Percentiles rank a stretch among this genome's conserved stretches.
phyloP scores from a whole-genome alignment of 2,329 filamentous ascomycete species.

The Tolypocladium inflatum region DNA sequence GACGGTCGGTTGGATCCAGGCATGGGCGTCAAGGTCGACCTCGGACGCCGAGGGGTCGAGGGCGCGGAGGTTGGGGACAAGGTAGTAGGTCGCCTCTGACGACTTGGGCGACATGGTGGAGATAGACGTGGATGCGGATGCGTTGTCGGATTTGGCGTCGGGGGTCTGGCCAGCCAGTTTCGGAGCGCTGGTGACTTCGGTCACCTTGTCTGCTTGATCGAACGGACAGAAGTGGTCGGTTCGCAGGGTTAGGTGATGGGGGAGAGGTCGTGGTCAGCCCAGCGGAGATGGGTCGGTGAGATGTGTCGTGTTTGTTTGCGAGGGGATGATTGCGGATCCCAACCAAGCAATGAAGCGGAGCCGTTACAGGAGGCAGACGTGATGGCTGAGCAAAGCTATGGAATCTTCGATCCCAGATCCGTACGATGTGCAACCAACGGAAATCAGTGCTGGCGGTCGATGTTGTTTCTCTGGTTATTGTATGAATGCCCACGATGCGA shows the following conservation, averaged over 20 bases:
- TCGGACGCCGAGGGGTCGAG: slow-evolving; percentile 22
- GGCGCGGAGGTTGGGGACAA: slow-evolving; percentile 22
- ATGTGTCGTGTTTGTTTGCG: background rate
- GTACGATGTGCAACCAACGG: background rate
- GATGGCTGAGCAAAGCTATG: background rate
- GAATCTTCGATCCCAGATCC: background rate
- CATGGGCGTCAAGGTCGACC: slow-evolving; percentile 21
- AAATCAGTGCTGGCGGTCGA: background rate
- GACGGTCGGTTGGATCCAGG: slow-evolving; percentile 44
- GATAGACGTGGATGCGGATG: background rate
- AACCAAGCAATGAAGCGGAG: background rate
- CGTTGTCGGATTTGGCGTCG: background rate
- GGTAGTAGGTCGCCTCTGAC: slow-evolving; percentile 16
- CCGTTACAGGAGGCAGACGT: background rate
- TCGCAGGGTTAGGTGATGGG: background rate
- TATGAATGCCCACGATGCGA: background rate
- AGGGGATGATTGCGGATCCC: background rate
- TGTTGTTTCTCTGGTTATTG: background rate
- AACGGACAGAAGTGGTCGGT: background rate
- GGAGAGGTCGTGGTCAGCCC: background rate
- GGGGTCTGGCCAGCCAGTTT: background rate
- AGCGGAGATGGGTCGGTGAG: background rate
- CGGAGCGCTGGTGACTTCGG: background rate
- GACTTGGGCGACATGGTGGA: slow-evolving; percentile 6
- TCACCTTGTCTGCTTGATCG: background rate